Evolutionary conservation across 2,329 filamentous ascomycete species (phyloP).

Genomic region (Fusarium zealandicum): DNA sequence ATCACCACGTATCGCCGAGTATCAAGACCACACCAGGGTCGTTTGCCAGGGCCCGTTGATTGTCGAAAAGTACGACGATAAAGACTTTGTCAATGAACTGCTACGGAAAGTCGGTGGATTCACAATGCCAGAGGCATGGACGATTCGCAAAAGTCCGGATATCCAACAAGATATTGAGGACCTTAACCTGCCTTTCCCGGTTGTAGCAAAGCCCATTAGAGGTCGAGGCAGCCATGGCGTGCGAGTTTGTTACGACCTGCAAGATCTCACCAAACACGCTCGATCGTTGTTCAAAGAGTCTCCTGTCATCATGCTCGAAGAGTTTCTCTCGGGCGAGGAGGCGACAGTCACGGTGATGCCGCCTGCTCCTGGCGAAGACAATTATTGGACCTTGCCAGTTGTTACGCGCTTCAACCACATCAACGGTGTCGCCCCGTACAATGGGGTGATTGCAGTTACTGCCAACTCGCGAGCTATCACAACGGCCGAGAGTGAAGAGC

Average conservation of each 20-base stretch:
- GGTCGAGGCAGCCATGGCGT: slow-evolving; percentile 34
- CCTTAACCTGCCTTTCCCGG: slow-evolving; percentile 15
- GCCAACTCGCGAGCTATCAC: no score
- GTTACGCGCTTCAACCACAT: no score
- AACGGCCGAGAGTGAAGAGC: no score
- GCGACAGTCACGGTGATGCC: no score
- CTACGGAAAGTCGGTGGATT: slow-evolving; percentile 48
- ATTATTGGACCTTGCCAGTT: no score
- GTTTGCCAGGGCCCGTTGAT: slow-evolving; percentile 56
- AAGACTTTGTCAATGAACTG: slow-evolving; percentile 55
- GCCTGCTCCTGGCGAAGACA: no score
- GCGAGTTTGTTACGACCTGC: slow-evolving; percentile 16
- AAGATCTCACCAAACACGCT: slow-evolving; percentile 19
- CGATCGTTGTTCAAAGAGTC: slow-evolving; percentile 10
- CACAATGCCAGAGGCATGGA: slow-evolving; percentile 50
- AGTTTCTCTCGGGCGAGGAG: no score
- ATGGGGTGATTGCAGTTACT: no score
- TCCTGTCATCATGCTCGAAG: no score
- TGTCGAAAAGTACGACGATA: slow-evolving; percentile 59
- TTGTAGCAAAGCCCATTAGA: slow-evolving; percentile 31
- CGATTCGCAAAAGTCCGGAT: slow-evolving; percentile 24
- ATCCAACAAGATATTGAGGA: not conserved
- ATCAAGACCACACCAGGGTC: no score
- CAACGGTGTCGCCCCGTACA: no score
- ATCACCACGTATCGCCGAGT: no score